These are phyloP conservation scores for Spirogloea muscicola DNA, from an alignment of 139 green algal genomes.

Conservation along the genomic window DNA sequence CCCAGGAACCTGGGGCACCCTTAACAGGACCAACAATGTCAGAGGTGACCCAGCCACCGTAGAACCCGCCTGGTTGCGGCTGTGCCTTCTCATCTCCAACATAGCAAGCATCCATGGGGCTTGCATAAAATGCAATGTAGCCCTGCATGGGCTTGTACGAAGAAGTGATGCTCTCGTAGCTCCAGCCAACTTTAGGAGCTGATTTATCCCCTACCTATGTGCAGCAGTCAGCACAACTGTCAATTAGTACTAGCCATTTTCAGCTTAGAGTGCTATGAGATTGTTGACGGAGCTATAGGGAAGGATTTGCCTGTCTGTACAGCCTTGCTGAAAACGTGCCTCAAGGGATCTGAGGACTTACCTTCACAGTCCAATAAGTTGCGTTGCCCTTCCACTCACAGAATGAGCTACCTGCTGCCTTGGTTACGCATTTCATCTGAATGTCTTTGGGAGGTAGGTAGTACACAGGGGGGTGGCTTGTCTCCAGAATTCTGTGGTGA, in stretches of 20 bases:
- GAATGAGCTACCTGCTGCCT: slow-evolving; percentile 22
- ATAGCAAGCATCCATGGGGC: slow-evolving; percentile 43
- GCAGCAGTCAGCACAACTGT: not conserved
- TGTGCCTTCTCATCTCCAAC: slow-evolving; percentile 50
- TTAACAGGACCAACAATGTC: slow-evolving; percentile 55
- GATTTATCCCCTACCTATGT: slow-evolving; percentile 11
- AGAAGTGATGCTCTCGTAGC: slow-evolving; percentile 49
- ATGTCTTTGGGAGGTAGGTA: not conserved
- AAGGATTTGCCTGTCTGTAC: no score
- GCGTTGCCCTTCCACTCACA: slow-evolving; percentile 60
- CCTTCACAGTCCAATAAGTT: slow-evolving; percentile 45
- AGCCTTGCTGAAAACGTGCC: no score
- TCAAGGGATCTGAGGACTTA: no score
- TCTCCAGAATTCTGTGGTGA: not conserved
- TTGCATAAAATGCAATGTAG: slow-evolving; percentile 52
- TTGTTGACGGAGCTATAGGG: no score
- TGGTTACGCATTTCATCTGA: not conserved
- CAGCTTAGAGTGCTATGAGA: no score
- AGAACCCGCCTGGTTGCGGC: slow-evolving; percentile 54
- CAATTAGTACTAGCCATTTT: not conserved
- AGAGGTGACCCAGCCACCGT: slow-evolving; percentile 55
- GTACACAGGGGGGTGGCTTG: not conserved
- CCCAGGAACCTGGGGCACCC: slow-evolving; percentile 43
- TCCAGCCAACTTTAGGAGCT: slow-evolving; percentile 42
- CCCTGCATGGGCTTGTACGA: slow-evolving; percentile 45